A percentile compares a stretch with the other conserved stretches of the same genome.
Conservation (phyloP, 2,329 filamentous ascomycete genomes). For the Pestalotiopsis fici region DNA sequence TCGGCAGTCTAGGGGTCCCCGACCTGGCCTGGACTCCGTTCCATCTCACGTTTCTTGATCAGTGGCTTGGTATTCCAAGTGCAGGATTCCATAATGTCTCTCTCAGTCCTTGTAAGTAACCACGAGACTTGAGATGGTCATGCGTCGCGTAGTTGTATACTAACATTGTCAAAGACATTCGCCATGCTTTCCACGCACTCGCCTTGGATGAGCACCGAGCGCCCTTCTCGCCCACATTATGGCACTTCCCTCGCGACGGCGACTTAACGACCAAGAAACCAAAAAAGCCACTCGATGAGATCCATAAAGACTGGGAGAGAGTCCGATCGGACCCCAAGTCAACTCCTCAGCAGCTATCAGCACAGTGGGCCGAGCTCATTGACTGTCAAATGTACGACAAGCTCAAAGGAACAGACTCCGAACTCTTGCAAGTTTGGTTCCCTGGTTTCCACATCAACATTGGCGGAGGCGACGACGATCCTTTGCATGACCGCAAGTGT, state of each 20-base stretch:
- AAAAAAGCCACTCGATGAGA: constrained; percentile 8
- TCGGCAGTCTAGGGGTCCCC: constrained; percentile 31
- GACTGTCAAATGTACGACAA: constrained; percentile 15
- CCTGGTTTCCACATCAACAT: constrained; percentile 54
- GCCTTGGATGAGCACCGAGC: constrained; percentile 36
- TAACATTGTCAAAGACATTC: constrained; percentile 22
- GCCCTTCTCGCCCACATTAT: constrained; percentile 53
- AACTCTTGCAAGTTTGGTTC: constrained; percentile 56
- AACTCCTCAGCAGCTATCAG: not conserved
- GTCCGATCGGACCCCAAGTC: not conserved
- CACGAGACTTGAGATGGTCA: not conserved
- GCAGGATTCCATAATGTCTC: constrained; percentile 15
- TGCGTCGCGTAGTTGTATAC: not conserved
- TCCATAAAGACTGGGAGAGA: not conserved
- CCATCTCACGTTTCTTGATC: constrained; percentile 16
- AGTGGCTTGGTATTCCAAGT: constrained; percentile 16
- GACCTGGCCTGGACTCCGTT: constrained; percentile 14
- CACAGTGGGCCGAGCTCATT: constrained; percentile 10
- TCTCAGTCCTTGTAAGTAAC: constrained; percentile 16
- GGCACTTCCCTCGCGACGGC: constrained; percentile 41
- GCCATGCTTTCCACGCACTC: constrained; percentile 38
- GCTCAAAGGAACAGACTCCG: constrained; percentile 9
- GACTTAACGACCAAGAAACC: constrained; percentile 15
- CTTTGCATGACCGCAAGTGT: constrained; percentile 13
- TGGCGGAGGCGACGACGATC: constrained; percentile 43